Conservation (phyloP, 768 basidiomycete species). For the Trametes punicea region DNA sequence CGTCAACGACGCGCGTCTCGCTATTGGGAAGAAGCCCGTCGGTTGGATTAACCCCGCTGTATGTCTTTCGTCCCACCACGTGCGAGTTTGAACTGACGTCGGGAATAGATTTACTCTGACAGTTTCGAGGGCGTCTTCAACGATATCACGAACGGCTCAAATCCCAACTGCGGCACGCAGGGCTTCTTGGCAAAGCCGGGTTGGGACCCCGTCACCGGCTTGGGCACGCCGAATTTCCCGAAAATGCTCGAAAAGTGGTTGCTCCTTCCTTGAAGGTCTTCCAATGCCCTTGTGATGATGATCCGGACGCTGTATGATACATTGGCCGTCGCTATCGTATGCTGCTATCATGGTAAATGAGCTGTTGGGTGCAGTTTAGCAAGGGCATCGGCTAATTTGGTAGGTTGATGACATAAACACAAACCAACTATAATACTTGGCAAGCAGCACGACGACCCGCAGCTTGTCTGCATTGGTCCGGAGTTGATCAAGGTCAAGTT, state of each 20-base stretch:
- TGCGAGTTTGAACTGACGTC: not conserved
- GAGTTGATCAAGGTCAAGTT: too few species aligned
- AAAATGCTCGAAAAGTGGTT: slow-evolving; percentile 15
- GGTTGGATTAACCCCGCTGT: slow-evolving; percentile 37
- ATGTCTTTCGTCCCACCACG: not conserved
- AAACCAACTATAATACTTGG: too few species aligned
- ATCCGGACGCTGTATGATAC: too few species aligned
- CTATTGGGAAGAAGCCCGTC: slow-evolving; percentile 28
- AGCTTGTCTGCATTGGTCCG: too few species aligned
- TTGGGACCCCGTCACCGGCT: slow-evolving; percentile 34
- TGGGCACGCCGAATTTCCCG: slow-evolving; percentile 31
- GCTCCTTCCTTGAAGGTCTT: slow-evolving; percentile 12
- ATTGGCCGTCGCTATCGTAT: too few species aligned
- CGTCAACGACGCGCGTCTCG: slow-evolving; percentile 38
- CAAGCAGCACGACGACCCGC: too few species aligned
- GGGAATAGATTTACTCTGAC: slow-evolving; percentile 41
- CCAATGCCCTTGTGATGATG: too few species aligned
- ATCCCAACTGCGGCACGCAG: slow-evolving; percentile 32
- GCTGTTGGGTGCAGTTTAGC: too few species aligned
- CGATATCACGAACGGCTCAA: slow-evolving; percentile 27
- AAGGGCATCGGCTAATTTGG: too few species aligned
- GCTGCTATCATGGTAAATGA: too few species aligned
- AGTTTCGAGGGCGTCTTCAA: slow-evolving; percentile 39
- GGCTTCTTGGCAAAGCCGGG: slow-evolving; percentile 31
- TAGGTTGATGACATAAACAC: too few species aligned